Conservation (phyloP, 805 yeast genomes). For the Wickerhamiella nectarea region DNA sequence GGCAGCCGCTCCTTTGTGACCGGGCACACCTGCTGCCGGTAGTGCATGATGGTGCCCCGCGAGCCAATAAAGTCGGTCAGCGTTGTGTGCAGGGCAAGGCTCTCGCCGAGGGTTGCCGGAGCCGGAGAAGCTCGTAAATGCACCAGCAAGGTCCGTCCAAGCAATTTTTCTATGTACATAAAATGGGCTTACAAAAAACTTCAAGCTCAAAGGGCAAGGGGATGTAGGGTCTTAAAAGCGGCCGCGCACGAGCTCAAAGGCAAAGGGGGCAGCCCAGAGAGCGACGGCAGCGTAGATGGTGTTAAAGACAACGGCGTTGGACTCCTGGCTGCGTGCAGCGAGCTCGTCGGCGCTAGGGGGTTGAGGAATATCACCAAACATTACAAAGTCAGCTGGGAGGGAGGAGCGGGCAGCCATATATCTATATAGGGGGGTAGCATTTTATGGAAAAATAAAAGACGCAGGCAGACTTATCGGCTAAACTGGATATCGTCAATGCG, state of each 20-base stretch:
- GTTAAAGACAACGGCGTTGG: conserved; percentile 22
- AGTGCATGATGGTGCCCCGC: conserved; percentile 20
- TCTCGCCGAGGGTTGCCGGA: conserved; percentile 15
- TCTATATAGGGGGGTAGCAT: too few species aligned
- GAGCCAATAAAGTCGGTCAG: conserved; percentile 12
- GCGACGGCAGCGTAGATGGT: conserved; percentile 26
- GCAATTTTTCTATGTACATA: conserved; percentile 12
- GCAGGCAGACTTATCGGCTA: conserved; percentile 58
- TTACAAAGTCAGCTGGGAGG: conserved; percentile 8
- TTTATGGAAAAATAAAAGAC: too few species aligned
- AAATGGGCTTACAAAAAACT: not conserved
- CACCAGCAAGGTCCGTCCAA: conserved; percentile 16
- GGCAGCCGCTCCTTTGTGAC: conserved; percentile 24
- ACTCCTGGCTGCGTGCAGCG: conserved; percentile 22
- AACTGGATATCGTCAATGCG: conserved; percentile 96
- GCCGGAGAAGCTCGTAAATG: conserved; percentile 17
- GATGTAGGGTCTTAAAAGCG: conserved; percentile 20
- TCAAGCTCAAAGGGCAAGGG: too few species aligned
- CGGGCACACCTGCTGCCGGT: conserved; percentile 23
- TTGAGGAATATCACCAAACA: conserved; percentile 29
- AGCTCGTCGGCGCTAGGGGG: conserved; percentile 30
- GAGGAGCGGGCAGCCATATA: not conserved
- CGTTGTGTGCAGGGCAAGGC: conserved; percentile 12
- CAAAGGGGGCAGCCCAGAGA: conserved; percentile 31
- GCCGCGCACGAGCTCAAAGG: conserved; percentile 28